Percentiles rank a stretch among this genome's conserved stretches.
Evolutionary conservation across 2,329 filamentous ascomycete species (phyloP).

Genomic region (Alternaria atra): DNA sequence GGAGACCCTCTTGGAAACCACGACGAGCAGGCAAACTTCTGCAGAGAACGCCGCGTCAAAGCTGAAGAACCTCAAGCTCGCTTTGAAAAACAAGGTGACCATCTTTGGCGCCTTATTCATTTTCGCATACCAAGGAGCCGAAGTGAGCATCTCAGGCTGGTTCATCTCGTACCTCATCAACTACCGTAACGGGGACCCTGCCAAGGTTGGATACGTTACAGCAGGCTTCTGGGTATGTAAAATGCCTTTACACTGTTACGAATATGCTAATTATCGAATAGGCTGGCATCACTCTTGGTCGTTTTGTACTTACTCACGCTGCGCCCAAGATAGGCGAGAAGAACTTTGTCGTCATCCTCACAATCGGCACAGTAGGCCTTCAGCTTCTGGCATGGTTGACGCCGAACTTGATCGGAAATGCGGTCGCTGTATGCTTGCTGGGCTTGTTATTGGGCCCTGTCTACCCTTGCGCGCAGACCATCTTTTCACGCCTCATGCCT

Average conservation of each 20-base stretch:
- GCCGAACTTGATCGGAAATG: slow-evolving; percentile 69
- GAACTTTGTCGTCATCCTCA: slow-evolving; percentile 70
- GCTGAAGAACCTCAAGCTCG: slow-evolving; percentile 60
- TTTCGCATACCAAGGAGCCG: slow-evolving; percentile 85
- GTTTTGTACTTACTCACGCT: slow-evolving; percentile 74
- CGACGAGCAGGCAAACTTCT: slow-evolving; percentile 53
- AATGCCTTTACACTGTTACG: neutral
- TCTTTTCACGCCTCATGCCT: slow-evolving; percentile 70
- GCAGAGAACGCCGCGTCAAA: slow-evolving; percentile 51
- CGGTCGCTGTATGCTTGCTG: slow-evolving; percentile 65
- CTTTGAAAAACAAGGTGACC: slow-evolving; percentile 66
- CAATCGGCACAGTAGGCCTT: slow-evolving; percentile 69
- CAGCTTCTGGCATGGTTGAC: slow-evolving; percentile 82
- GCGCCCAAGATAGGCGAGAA: slow-evolving; percentile 76
- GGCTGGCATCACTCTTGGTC: slow-evolving; percentile 78
- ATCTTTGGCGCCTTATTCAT: slow-evolving; percentile 81
- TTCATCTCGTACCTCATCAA: slow-evolving; percentile 85
- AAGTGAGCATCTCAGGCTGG: slow-evolving; percentile 86
- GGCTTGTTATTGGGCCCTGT: slow-evolving; percentile 81
- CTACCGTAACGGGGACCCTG: slow-evolving; percentile 73
- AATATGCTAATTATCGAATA: slow-evolving; percentile 50
- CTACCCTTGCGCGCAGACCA: slow-evolving; percentile 75
- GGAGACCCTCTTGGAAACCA: slow-evolving; percentile 55
- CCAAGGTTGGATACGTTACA: slow-evolving; percentile 80
- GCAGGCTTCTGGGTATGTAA: slow-evolving; percentile 69